Evolutionary conservation across 129 eudicot genomes (phyloP).

Genomic region (Arctium lappa): DNA sequence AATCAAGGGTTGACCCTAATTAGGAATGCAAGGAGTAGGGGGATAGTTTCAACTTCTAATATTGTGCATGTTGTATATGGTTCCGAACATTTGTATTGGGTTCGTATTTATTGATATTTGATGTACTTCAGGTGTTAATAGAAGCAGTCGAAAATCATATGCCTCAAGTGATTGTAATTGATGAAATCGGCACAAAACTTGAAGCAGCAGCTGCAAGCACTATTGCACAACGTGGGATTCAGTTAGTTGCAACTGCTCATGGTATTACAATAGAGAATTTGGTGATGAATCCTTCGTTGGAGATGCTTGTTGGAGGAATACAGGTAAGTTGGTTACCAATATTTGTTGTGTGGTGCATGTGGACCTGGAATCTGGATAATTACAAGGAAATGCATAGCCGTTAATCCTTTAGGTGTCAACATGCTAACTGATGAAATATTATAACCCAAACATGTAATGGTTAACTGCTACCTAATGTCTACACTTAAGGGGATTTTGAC

Average conservation of each 20-base stretch:
- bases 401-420: neutral
- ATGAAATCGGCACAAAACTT: constrained; percentile 97
- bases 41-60: neutral
- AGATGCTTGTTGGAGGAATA: constrained; percentile 98
- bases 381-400: neutral
- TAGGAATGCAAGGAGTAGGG: neutral
- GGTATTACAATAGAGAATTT: constrained; percentile 90
- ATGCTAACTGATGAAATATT: neutral
- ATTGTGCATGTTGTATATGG: neutral
- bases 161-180: constrained; percentile 99
- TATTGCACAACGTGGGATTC: constrained; percentile 97
- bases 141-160: constrained; percentile 99
- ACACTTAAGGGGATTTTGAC: neutral
- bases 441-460: neutral
- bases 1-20: neutral
- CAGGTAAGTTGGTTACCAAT: constrained; percentile 41
- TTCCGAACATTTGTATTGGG: constrained; percentile 9
- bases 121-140: constrained; percentile 66
- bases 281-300: constrained; percentile 88
- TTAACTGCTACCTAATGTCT: neutral
- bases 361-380: neutral
- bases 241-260: constrained; percentile 99
- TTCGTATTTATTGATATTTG: constrained; percentile 6
- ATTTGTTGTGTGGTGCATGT: neutral
- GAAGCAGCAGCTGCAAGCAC: constrained; percentile 99